Conservation (phyloP, 805 yeast species). For the Kodamaea kaohsiungensis region DNA sequence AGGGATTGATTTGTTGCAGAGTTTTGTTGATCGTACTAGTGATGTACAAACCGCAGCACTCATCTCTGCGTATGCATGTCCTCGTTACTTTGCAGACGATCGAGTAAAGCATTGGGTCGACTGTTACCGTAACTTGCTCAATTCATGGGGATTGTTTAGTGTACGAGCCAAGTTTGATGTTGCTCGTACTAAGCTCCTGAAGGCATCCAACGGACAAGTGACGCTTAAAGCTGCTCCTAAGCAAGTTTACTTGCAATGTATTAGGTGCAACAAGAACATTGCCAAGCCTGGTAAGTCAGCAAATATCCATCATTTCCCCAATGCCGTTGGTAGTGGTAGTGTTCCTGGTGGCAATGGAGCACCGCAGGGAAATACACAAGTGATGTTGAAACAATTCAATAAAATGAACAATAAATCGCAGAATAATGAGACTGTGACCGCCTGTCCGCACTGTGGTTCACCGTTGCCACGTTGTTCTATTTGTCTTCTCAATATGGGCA, state of each 20-base stretch:
- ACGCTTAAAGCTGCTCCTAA: conserved; percentile 58
- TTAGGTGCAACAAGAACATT: conserved; percentile 75
- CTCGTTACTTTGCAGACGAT: conserved; percentile 73
- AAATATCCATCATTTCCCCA: conserved; percentile 14
- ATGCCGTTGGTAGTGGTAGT: conserved; percentile 9
- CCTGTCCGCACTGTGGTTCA: conserved; percentile 85
- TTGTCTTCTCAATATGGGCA: conserved; percentile 79
- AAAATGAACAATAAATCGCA: conserved; percentile 22
- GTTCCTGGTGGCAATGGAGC: conserved; percentile 1
- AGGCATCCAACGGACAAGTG: conserved; percentile 46
- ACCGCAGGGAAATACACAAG: conserved; percentile 14
- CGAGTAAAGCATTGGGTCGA: conserved; percentile 80
- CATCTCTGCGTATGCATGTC: conserved; percentile 77
- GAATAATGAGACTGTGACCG: conserved; percentile 24
- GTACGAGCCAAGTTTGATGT: conserved; percentile 85
- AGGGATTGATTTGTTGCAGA: conserved; percentile 78
- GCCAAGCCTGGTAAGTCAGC: conserved; percentile 33
- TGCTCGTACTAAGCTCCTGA: conserved; percentile 63
- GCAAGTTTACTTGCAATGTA: conserved; percentile 81
- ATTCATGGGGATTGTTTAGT: conserved; percentile 80
- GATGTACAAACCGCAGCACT: conserved; percentile 92
- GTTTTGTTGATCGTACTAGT: conserved; percentile 82
- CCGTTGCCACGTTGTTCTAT: conserved; percentile 90
- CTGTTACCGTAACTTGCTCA: conserved; percentile 64
- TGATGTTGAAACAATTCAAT: conserved; percentile 37